Conservation (phyloP, 768 basidiomycete genomes). For the Panaeolus cyanescens region DNA sequence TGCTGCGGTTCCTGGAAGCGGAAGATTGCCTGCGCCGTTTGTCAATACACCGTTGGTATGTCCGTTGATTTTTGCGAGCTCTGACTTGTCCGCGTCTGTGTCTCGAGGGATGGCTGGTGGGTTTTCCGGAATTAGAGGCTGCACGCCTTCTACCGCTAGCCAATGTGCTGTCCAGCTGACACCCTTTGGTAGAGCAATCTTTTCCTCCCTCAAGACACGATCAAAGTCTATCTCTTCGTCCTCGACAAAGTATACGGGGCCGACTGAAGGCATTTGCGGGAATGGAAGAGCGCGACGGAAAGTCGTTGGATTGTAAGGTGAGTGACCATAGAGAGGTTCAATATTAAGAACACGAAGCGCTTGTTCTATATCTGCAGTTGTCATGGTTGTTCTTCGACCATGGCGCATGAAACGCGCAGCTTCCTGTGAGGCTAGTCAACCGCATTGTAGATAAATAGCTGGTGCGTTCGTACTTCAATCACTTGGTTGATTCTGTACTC, state of each 20-base stretch:
- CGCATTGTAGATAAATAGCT: neutral
- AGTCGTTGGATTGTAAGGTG: constrained; percentile 59
- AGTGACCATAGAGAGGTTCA: constrained; percentile 92
- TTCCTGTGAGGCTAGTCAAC: constrained; percentile 55
- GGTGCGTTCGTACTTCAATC: constrained; percentile 63
- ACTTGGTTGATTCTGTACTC: constrained; percentile 97
- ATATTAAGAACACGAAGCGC: constrained; percentile 94
- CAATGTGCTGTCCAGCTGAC: constrained; percentile 94
- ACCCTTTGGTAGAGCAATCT: constrained; percentile 77
- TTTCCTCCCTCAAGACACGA: constrained; percentile 83
- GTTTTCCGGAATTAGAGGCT: constrained; percentile 95
- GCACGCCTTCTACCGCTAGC: constrained; percentile 97
- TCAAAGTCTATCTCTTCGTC: constrained; percentile 99
- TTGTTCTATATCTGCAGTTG: constrained; percentile 88
- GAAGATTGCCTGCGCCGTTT: constrained; percentile 21
- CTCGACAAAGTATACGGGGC: constrained; percentile 88
- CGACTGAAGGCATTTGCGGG: constrained; percentile 51
- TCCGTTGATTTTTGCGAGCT: constrained; percentile 27
- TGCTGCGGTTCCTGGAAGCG: constrained; percentile 21
- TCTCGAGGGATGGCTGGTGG: constrained; percentile 80
- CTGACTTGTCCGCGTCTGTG: constrained; percentile 27
- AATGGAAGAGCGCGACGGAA: constrained; percentile 64
- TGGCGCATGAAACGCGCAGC: constrained; percentile 97
- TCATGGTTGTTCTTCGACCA: constrained; percentile 86
- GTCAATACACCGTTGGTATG: constrained; percentile 14